These are phyloP conservation scores for Aegilops bicornis DNA, from an alignment of 176 grass and related monocot species.

Conservation along the genomic window DNA sequence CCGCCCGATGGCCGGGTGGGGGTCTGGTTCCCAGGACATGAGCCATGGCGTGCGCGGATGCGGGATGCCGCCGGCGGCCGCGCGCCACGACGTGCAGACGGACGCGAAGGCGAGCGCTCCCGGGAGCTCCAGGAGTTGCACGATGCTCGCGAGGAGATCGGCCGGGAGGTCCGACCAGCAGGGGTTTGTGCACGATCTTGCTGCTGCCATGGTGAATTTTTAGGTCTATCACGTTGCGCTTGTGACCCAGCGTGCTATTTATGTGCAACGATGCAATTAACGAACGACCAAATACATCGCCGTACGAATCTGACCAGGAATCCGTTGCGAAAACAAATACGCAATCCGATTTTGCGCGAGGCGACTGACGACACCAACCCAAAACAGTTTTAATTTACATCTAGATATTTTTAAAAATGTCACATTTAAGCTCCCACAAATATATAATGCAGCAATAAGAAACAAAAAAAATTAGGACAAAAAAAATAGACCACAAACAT, in stretches of 20 bases:
- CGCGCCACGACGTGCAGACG: constrained; percentile 17
- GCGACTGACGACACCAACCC: too few relatives aligned
- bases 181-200: neutral
- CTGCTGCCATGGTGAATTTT: neutral
- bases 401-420: too few relatives aligned
- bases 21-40: neutral
- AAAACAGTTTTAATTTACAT: too few relatives aligned
- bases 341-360: too few relatives aligned
- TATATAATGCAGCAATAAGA: too few relatives aligned
- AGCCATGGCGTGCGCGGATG: neutral
- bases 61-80: neutral
- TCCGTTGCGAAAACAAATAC: too few relatives aligned
- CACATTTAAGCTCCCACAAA: too few relatives aligned
- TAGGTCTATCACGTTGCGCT: neutral
- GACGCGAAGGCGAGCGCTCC: neutral
- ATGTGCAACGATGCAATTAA: neutral
- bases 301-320: too few relatives aligned
- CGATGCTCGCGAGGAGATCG: neutral
- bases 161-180: neutral
- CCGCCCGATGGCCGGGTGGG: neutral
- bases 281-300: too few relatives aligned
- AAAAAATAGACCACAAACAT: too few relatives aligned
- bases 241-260: neutral
- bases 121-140: constrained; percentile 1
- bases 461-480: too few relatives aligned